Conservation (phyloP, 106 monocot genomes). For the Platanthera zijinensis region DNA sequence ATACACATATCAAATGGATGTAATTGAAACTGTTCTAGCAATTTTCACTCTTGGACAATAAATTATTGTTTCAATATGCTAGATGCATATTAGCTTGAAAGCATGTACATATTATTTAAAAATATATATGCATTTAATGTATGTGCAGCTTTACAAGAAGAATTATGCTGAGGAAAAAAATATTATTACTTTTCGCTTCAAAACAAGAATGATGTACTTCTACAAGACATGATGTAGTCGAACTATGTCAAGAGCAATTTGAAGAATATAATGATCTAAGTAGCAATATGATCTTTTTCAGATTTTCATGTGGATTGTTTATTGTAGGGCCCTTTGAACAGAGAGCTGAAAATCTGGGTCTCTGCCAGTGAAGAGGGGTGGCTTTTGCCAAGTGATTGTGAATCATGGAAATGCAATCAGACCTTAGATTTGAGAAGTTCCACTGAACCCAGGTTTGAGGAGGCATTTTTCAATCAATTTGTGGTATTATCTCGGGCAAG, state of each 20-base stretch:
- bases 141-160: too few relatives aligned
- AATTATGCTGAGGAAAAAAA: too few relatives aligned
- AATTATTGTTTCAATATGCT: too few relatives aligned
- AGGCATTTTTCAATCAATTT: conserved; percentile 97
- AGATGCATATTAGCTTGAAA: too few relatives aligned
- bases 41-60: too few relatives aligned
- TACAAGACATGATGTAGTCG: too few relatives aligned
- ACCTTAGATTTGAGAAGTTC: conserved; percentile 82
- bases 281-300: neutral
- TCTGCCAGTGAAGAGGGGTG: conserved; percentile 82
- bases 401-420: conserved; percentile 89
- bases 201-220: too few relatives aligned
- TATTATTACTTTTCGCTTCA: too few relatives aligned
- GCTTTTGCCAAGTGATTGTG: conserved; percentile 81
- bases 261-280: neutral
- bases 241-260: conserved; percentile 1
- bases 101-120: too few relatives aligned
- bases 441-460: conserved; percentile 47
- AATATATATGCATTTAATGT: too few relatives aligned
- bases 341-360: conserved; percentile 91
- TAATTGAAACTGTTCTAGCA: too few relatives aligned
- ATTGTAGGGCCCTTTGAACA: conserved; percentile 74
- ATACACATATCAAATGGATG: too few relatives aligned
- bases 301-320: neutral
- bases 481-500: conserved; percentile 69